phyloP scores from a whole-genome alignment of 140 eudicot species.

The Eryngium alpinum region DNA sequence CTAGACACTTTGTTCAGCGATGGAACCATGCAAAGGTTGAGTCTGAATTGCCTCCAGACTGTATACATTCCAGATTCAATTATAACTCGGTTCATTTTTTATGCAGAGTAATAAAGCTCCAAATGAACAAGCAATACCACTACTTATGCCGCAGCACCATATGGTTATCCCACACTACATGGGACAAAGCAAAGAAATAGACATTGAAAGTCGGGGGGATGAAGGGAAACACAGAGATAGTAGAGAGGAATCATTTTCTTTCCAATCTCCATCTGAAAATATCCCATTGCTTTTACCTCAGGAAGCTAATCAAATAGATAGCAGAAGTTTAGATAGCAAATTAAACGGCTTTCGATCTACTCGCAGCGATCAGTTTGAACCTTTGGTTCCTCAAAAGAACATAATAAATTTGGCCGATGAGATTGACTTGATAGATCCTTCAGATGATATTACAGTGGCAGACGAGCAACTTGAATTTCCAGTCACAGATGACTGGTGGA shows the following conservation, averaged over 20 bases:
- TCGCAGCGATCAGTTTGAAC: conserved; percentile 24
- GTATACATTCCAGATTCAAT: neutral
- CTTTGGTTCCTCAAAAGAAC: conserved; percentile 8
- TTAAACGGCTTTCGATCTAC: conserved; percentile 22
- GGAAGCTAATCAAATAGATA: conserved; percentile 48
- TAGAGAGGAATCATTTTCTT: conserved; percentile 37
- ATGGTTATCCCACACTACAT: conserved; percentile 97
- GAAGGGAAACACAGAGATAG: conserved; percentile 23
- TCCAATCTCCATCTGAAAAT: conserved; percentile 69
- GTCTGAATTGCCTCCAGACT: conserved; percentile 6
- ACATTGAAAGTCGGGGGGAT: conserved; percentile 34
- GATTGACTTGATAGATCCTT: conserved; percentile 24
- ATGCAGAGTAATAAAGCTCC: conserved; percentile 85
- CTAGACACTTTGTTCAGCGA: conserved; percentile 92
- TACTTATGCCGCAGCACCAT: conserved; percentile 92
- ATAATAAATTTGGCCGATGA: conserved; percentile 26
- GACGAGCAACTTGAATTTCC: conserved; percentile 25
- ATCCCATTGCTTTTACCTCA: conserved; percentile 90
- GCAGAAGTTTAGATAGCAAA: conserved; percentile 18
- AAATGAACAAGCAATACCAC: conserved; percentile 76
- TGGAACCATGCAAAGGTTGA: conserved; percentile 99
- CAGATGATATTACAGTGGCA: conserved; percentile 18
- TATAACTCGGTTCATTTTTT: conserved; percentile 15
- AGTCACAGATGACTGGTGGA: conserved; percentile 50
- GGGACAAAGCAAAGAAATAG: conserved; percentile 60